Base-by-base conservation (phyloP, 306 rosid species). In the Lathyrus sativus region DNA sequence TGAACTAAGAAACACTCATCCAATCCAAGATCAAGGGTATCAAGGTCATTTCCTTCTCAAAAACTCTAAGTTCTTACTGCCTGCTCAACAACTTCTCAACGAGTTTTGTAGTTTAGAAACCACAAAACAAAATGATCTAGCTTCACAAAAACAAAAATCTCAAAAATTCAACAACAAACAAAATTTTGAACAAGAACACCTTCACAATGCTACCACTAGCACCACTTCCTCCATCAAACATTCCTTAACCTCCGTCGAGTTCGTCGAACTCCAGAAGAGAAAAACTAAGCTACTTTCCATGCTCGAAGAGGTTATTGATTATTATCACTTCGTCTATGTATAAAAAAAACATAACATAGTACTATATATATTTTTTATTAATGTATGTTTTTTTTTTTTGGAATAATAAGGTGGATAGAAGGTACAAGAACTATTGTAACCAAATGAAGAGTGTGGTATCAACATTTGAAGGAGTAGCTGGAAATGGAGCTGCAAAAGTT, bases 381-480 rank as follows among this genome's bases (percentile, higher is more conserved):
- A 6, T 35, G 11, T 13, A 24, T 7, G 14, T 19, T 3, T 3
- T 24, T 14, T 15, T 29, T 45, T 7, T 26, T 9, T 44, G 24
- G 24, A 35, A 19, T 14, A 37, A 72, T 45, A 65, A 74, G 78
- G 78, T 74, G 66, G 78, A 91, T 26, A 85, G 96, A 54, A 91
- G 97, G 72, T 91, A 95, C 89, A 90, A 71, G 80, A 78, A 90
- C 85, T 95, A 95, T 71, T 78, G 96, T 7, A 88, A 84, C 35
- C 96, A 95, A 65, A 95, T 95, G 99, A 95, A 76, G 84, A 84
- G 68, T 0, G 97, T 95, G 73, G 96, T 84, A n/a, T 76, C 89
- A 0, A 68, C 92, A 1, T 95, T 95, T 4, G 99, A 95, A 67
- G 89, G 84, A 0, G 88, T 84, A 69, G 99, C 96, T 0, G 99